phyloP scores from a whole-genome alignment of 768 basidiomycete species.

The Boletus speciosus region DNA sequence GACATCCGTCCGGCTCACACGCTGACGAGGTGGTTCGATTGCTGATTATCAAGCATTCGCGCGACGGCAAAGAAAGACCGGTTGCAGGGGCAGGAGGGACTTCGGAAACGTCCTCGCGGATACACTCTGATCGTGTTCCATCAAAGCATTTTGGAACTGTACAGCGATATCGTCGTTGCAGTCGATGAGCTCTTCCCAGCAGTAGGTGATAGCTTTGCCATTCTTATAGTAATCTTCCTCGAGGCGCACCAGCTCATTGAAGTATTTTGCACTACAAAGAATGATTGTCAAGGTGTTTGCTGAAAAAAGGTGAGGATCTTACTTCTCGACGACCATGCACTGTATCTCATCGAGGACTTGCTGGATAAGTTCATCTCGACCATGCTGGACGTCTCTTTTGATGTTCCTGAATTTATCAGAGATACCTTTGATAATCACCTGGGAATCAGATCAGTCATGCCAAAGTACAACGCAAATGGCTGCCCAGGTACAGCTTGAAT shows the following conservation, averaged over 20 bases:
- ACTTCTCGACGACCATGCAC: conserved; percentile 37
- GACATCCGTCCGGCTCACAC: too few relatives aligned
- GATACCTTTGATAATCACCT: conserved; percentile 51
- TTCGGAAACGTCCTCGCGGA: conserved; percentile 51
- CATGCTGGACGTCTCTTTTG: conserved; percentile 41
- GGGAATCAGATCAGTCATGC: conserved; percentile 14
- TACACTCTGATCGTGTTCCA: conserved; percentile 46
- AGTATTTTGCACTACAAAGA: conserved; percentile 42
- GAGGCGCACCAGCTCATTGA: conserved; percentile 52
- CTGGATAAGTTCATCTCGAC: conserved; percentile 45
- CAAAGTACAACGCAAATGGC: not conserved
- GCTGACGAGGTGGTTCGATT: not conserved
- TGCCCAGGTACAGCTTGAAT: conserved; percentile 41
- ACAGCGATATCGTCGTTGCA: conserved; percentile 35
- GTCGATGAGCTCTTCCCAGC: conserved; percentile 43
- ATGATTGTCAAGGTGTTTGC: conserved; percentile 2
- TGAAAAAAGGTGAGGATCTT: not conserved
- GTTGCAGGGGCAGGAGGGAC: conserved; percentile 37
- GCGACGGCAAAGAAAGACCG: conserved; percentile 9
- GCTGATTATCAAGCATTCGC: conserved; percentile 3
- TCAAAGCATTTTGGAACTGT: conserved; percentile 38
- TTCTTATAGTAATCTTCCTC: conserved; percentile 50
- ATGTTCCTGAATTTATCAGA: conserved; percentile 46
- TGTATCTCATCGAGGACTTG: conserved; percentile 44
- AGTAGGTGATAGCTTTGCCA: conserved; percentile 37